phyloP scores from a whole-genome alignment of 1,284 basidiomycete species.

The Rhodotorula mucilaginosa region DNA sequence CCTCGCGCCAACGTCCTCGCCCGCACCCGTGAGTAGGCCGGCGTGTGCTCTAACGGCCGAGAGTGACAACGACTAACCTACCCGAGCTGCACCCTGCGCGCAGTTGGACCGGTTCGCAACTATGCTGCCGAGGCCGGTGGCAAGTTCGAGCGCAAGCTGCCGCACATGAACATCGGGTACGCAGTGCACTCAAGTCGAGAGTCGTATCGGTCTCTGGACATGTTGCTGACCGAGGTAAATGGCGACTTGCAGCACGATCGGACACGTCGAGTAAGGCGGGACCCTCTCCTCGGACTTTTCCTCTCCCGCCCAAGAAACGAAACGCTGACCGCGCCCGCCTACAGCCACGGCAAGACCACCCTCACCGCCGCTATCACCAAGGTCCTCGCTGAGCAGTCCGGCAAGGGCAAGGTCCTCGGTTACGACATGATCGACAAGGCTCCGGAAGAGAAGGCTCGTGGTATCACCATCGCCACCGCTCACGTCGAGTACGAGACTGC shows the following conservation, averaged over 20 bases:
- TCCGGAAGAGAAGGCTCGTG: conserved; percentile 99
- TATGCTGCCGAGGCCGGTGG: conserved; percentile 39
- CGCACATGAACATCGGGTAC: conserved; percentile 51
- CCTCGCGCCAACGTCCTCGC: conserved; percentile 15
- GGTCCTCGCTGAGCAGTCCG: conserved; percentile 75
- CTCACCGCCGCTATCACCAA: conserved; percentile 98
- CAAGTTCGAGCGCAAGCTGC: conserved; percentile 31
- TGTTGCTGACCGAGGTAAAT: background rate
- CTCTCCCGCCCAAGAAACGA: background rate
- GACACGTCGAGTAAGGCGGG: conserved; percentile 46
- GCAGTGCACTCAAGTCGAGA: background rate
- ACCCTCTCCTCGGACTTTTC: background rate
- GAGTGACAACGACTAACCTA: too few species aligned
- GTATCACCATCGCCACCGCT: conserved; percentile 85
- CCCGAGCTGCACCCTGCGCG: background rate
- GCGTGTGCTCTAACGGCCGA: background rate
- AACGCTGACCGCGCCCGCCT: background rate
- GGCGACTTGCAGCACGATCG: conserved; percentile 49
- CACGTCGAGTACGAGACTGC: conserved; percentile 98
- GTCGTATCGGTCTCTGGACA: too few species aligned
- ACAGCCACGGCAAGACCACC: conserved; percentile 68
- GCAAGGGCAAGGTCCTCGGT: conserved; percentile 88
- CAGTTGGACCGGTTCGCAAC: conserved; percentile 28
- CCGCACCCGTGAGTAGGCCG: conserved; percentile 13
- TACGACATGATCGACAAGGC: conserved; percentile 99